These are phyloP conservation scores for Isoetes taiwanensis DNA, from an alignment of 75 land plant species.

Conservation along the genomic window DNA sequence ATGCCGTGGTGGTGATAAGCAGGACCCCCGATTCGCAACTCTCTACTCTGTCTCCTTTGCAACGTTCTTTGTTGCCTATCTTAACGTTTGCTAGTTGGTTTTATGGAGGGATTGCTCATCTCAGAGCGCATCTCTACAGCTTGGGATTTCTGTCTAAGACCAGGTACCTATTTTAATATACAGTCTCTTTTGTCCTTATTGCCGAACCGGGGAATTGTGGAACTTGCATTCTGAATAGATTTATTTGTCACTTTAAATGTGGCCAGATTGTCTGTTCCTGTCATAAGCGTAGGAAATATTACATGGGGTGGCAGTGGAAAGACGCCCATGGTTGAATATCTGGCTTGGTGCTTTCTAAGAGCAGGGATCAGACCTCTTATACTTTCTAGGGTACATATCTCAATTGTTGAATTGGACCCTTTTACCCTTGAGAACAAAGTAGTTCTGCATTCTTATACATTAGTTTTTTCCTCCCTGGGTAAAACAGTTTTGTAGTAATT, in stretches of 20 bases:
- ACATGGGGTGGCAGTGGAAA: conserved; percentile 99
- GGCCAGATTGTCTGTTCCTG: conserved; percentile 75
- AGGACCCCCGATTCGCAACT: conserved; percentile 1
- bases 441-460: neutral
- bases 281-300: conserved; percentile 90
- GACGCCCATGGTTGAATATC: conserved; percentile 89
- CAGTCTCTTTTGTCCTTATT: neutral
- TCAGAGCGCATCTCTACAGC: conserved; percentile 31
- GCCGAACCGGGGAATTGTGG: neutral
- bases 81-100: conserved; percentile 38
- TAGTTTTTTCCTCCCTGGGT: neutral
- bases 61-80: conserved; percentile 37
- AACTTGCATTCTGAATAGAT: neutral
- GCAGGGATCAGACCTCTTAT: conserved; percentile 60
- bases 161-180: conserved; percentile 12
- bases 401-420: neutral
- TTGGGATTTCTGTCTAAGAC: conserved; percentile 21
- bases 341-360: conserved; percentile 33
- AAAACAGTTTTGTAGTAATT: neutral
- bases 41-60: conserved; percentile 17
- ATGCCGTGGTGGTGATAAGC: conserved; percentile 12
- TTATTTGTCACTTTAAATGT: neutral
- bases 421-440: neutral
- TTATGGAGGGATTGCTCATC: conserved; percentile 23
- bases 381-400: conserved; percentile 54